Percentiles rank a stretch among this genome's conserved stretches.
Evolutionary conservation across 129 eudicot genomes (phyloP).

Genomic region (Chrysanthemum seticuspe): DNA sequence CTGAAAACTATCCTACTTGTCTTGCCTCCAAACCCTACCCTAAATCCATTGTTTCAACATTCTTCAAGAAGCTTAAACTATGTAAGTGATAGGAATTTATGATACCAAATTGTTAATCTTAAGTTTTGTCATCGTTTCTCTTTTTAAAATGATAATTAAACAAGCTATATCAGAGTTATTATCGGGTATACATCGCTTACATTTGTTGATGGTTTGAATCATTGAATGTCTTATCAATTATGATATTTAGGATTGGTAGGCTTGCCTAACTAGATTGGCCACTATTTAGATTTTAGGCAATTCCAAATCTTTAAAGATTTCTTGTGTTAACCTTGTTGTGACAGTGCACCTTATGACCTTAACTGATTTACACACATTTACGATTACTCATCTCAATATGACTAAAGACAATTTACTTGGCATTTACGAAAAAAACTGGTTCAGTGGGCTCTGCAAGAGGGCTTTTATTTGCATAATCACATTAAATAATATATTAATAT

Average conservation of each 20-base stretch:
- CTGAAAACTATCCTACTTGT: conserved; percentile 86
- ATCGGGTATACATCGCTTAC: conserved; percentile 8
- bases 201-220: not conserved
- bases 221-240: not conserved
- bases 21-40: conserved; percentile 94
- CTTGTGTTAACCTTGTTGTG: not conserved
- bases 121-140: conserved; percentile 7
- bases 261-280: not conserved
- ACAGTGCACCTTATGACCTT: no score
- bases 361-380: no score
- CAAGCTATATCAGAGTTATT: conserved; percentile 20
- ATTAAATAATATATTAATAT: not conserved
- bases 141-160: not conserved
- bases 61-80: conserved; percentile 78
- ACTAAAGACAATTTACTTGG: no score
- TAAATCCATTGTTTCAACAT: conserved; percentile 66
- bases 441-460: no score
- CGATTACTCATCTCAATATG: no score
- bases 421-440: no score
- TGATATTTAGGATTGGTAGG: conserved; percentile 2
- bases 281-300: not conserved
- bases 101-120: not conserved
- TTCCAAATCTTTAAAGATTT: not conserved
- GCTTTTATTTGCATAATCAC: no score
- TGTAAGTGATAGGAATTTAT: conserved; percentile 60